Evolutionary conservation across 352 stramenopile species (phyloP).

Genomic region (Phytophthora pini): DNA sequence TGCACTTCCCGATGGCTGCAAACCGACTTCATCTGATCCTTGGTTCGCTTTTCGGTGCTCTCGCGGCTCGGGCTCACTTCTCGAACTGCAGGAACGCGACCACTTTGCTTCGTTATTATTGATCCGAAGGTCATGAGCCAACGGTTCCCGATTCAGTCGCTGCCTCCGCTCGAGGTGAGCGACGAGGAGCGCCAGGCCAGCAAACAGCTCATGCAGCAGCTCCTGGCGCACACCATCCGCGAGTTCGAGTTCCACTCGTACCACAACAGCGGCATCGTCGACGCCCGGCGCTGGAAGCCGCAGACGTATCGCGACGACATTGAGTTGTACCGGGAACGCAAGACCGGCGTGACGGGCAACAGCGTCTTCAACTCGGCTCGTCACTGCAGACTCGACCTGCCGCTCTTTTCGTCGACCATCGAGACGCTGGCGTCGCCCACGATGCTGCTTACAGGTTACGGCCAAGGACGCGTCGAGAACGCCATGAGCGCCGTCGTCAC

Average conservation of each 20-base stretch:
- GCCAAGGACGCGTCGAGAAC: conserved; percentile 58
- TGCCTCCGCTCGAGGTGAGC: conserved; percentile 46
- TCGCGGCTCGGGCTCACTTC: conserved; percentile 20
- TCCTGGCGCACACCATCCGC: conserved; percentile 49
- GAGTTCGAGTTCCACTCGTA: conserved; percentile 57
- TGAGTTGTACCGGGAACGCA: conserved; percentile 51
- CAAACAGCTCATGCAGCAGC: conserved; percentile 42
- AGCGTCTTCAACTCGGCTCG: conserved; percentile 32
- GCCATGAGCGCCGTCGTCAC: conserved; percentile 62
- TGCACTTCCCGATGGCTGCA: conserved; percentile 8
- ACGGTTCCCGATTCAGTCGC: conserved; percentile 50
- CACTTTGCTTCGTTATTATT: neutral
- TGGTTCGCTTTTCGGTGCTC: conserved; percentile 8
- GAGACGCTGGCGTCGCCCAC: conserved; percentile 37
- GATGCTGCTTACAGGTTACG: conserved; percentile 58
- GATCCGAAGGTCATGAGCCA: conserved; percentile 32
- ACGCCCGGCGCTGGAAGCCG: conserved; percentile 51
- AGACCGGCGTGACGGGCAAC: conserved; percentile 32
- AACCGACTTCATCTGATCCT: conserved; percentile 24
- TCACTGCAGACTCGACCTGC: conserved; percentile 41
- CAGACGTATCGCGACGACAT: conserved; percentile 50
- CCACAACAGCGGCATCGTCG: conserved; percentile 40
- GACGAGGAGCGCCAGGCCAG: conserved; percentile 39
- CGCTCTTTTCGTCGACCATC: conserved; percentile 35
- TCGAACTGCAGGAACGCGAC: conserved; percentile 22